Base-by-base conservation (phyloP, 257 asterid genomes). In the Craterostigma plantagineum region DNA sequence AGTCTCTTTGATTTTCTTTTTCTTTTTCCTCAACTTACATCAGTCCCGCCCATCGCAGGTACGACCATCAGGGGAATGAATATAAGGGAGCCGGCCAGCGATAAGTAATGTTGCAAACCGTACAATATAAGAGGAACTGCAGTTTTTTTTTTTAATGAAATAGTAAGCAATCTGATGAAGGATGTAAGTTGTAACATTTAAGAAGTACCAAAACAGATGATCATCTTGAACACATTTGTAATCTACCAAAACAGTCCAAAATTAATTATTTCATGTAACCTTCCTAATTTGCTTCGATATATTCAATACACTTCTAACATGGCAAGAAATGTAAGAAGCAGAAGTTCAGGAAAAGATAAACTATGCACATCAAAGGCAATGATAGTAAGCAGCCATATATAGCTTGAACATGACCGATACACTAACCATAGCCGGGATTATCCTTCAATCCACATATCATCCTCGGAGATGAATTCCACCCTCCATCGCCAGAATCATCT, bases 41-140 rank as follows among this genome's bases (percentile, higher is more conserved):
- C 95, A 40, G 91, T 76, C 68, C 98, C 98, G 14, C 95, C 98
- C 95, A 90, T 82, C 46, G 81, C 65, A 44, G 95, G 98, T 37
- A 90, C 91, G 43, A 69, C 57, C 55, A 90, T 69, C 68, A 76
- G 62, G 30, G 98, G 98, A 56, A 83, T 68, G 69, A 90, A 83
- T 64, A 90, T 72, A 52, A 90, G 93, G 18, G 98, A 90, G 49
- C 98, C 98, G 34, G 93, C 87, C 81, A 90, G 60, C 23, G 98
- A 83, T 56, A 83, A 65, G 57, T 79, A 82, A 77, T 83, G 98
- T 53, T 90, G 98, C 73, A 90, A 73, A 51, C 92, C 80, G 35
- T 76, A 83, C 58, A 62, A 72, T 56, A 79, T 53, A 41, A 61
- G 60, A 12, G 78, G 63, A 63, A 59, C 98, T 87, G 95, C 76